Base-by-base conservation (phyloP, 2,329 filamentous ascomycete genomes). In the Byssothecium circinans region DNA sequence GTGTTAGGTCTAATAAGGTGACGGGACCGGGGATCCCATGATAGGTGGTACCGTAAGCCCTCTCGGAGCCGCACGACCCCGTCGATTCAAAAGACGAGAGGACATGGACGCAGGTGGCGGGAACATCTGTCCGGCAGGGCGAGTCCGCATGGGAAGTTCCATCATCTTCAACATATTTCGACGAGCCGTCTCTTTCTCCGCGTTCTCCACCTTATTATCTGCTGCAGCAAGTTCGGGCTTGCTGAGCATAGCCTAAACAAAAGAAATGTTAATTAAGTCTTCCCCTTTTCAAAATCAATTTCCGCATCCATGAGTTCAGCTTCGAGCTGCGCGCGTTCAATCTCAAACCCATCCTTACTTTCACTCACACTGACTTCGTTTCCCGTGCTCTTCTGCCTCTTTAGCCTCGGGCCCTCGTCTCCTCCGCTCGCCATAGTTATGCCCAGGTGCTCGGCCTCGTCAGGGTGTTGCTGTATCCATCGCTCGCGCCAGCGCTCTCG, bases 401-500 rank as follows among this genome's bases (percentile, higher is more conserved):
- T 68, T 6, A 62, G 52, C 11, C 55, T 58, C 0, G 63, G 61
- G 34, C 62, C 62, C 6, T 43, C 36, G 2, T 39, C 41, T 15
- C 57, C 54, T 8, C 50, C 36, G 8, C 43, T 45, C 2, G 42
- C 29, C 19, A 33, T 49, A n/a, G 10, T 33, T 23, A 69, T 43
- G 17, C 65, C 64, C 4, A 67, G 43, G 25, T 41, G 47, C 38
- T 49, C 54, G 8, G 67, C 67, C 38, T 67, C 64, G 12, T 58
- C 61, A 0, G 66, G 64, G 36, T 68, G 53, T 17, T 50, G 45
- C 34, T 47, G 43, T 32, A 62, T 62, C 68, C 69, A 71, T 27
- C 72, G 63, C 27, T 88, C 84, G 52, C 83, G 74, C 85, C 88
- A 91, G 44, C 84, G 75, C 67, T 90, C 87, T 42, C 84, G 81